Percentiles rank a stretch among this genome's conserved stretches.
Evolutionary conservation across 1,284 basidiomycete species (phyloP).

Genomic region (Schizophyllum commune): DNA sequence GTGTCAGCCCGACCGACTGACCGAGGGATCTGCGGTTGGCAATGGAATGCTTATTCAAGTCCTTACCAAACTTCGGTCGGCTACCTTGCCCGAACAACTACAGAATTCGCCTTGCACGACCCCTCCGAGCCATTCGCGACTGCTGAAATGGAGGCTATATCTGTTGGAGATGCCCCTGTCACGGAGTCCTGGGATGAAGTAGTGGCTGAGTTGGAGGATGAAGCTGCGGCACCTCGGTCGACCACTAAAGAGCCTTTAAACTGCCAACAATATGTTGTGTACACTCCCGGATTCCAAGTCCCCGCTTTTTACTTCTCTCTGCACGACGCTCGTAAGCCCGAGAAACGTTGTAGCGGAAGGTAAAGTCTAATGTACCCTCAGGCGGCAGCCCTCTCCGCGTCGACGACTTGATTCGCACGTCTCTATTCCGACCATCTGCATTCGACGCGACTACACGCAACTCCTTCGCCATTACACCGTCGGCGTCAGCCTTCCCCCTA

Average conservation of each 20-base stretch:
- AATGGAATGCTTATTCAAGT: conserved; percentile 32
- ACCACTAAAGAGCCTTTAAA: conserved; percentile 22
- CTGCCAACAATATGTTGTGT: conserved; percentile 58
- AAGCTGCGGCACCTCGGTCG: conserved; percentile 18
- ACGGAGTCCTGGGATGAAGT: conserved; percentile 1
- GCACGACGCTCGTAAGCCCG: conserved; percentile 53
- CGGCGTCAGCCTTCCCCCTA: conserved; percentile 54
- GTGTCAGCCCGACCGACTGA: neutral
- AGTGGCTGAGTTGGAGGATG: conserved; percentile 24
- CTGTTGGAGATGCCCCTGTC: no score
- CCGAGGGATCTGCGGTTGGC: conserved; percentile 28
- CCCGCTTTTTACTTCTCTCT: conserved; percentile 75
- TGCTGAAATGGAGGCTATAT: neutral
- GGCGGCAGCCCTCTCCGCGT: conserved; percentile 59
- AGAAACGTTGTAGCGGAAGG: neutral
- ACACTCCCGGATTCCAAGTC: conserved; percentile 67
- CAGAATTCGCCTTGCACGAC: conserved; percentile 1
- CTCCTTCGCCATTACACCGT: conserved; percentile 44
- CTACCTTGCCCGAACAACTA: conserved; percentile 34
- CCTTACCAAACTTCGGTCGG: conserved; percentile 26
- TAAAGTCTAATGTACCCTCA: conserved; percentile 22
- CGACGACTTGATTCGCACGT: conserved; percentile 43
- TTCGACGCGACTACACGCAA: conserved; percentile 38
- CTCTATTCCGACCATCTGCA: conserved; percentile 46
- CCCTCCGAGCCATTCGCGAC: neutral